phyloP scores from a whole-genome alignment of 2,329 filamentous ascomycete species.

The Pseudovirgaria hyperparasitica region DNA sequence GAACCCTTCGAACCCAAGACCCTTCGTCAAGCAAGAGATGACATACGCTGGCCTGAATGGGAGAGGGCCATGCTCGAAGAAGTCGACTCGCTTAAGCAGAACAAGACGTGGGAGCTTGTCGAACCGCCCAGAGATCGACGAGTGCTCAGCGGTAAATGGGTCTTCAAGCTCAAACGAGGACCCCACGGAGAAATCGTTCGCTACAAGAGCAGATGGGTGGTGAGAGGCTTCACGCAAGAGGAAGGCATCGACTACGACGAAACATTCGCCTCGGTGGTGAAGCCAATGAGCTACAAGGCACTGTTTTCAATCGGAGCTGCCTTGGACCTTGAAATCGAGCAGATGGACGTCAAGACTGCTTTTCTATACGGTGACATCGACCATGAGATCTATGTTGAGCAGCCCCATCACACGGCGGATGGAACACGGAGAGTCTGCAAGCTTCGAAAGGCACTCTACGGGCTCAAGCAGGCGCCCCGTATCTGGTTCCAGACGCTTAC shows the following conservation, averaged over 20 bases:
- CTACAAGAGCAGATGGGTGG: slow-evolving; percentile 16
- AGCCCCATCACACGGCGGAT: slow-evolving; percentile 7
- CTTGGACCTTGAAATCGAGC: slow-evolving; percentile 11
- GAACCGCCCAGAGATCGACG: slow-evolving; percentile 2
- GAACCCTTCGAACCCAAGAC: slow-evolving; percentile 7
- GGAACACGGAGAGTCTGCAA: slow-evolving; percentile 7
- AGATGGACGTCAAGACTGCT: slow-evolving; percentile 20
- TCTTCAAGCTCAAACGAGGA: slow-evolving; percentile 13
- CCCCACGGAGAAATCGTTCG: slow-evolving; percentile 8
- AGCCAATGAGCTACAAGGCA: slow-evolving; percentile 12
- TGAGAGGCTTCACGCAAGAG: slow-evolving; percentile 13
- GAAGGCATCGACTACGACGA: slow-evolving; percentile 15
- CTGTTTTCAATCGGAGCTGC: slow-evolving; percentile 12
- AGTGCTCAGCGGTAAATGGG: slow-evolving; percentile 9
- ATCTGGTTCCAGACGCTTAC: slow-evolving; percentile 12
- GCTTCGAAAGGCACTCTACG: slow-evolving; percentile 16
- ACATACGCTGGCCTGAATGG: slow-evolving; percentile 7
- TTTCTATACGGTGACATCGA: slow-evolving; percentile 18
- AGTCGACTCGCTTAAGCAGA: slow-evolving; percentile 6
- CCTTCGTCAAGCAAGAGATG: slow-evolving; percentile 4
- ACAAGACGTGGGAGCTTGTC: slow-evolving; percentile 8
- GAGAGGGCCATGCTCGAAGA: slow-evolving; percentile 7
- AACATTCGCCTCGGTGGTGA: slow-evolving; percentile 14
- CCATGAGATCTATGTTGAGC: slow-evolving; percentile 13
- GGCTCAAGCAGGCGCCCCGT: slow-evolving; percentile 16